Evolutionary conservation across 345 rosid genomes (phyloP).

Genomic region (Moricandia arvensis): DNA sequence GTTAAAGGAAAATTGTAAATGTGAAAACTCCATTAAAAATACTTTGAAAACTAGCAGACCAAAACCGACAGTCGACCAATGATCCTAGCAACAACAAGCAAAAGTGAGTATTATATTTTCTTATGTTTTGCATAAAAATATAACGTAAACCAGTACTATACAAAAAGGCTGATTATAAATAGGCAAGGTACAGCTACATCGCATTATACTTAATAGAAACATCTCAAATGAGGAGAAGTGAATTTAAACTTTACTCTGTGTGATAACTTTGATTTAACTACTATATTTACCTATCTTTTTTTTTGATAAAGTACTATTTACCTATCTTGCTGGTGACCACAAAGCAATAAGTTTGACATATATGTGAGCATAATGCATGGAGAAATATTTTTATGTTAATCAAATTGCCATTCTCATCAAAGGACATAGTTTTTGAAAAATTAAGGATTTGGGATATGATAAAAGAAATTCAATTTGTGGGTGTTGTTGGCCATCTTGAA

Average conservation of each 20-base stretch:
- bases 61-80: neutral
- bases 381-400: neutral
- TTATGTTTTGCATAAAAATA: neutral
- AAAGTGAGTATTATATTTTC: too few species aligned
- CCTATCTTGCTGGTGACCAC: neutral
- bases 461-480: neutral
- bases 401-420: neutral
- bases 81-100: neutral
- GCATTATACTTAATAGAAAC: too few species aligned
- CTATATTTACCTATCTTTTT: neutral
- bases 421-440: neutral
- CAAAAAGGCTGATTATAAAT: too few species aligned
- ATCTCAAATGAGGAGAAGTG: neutral
- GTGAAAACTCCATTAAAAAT: neutral
- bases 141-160: neutral
- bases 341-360: neutral
- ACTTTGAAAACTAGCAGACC: constrained; percentile 7
- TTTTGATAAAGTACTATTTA: too few species aligned
- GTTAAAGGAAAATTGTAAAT: neutral
- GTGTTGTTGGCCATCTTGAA: neutral
- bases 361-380: neutral
- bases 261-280: too few species aligned
- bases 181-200: neutral
- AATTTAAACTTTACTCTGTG: neutral
- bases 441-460: neutral